phyloP scores from a whole-genome alignment of 192 early-diverging fungal species.

The Linderina pennispora region DNA sequence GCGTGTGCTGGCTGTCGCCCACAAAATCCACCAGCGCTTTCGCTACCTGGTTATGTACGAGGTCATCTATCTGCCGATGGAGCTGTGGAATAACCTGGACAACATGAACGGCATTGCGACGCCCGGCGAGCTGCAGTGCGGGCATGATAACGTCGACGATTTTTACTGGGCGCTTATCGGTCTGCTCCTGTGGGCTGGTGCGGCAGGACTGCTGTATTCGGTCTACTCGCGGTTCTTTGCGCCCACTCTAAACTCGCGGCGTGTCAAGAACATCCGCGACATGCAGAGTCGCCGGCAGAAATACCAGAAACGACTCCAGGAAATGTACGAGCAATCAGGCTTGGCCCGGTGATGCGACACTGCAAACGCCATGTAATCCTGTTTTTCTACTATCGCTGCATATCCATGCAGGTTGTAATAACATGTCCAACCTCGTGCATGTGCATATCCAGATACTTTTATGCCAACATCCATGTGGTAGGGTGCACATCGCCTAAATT shows the following conservation, averaged over 20 bases:
- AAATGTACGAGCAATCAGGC: no score
- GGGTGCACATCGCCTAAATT: no score
- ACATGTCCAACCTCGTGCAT: no score
- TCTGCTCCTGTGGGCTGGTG: slow-evolving; percentile 27
- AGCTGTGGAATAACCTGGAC: slow-evolving; percentile 41
- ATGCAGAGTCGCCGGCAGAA: slow-evolving; percentile 4
- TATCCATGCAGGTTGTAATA: no score
- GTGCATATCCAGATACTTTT: no score
- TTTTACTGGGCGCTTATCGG: slow-evolving; percentile 37
- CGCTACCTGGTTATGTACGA: slow-evolving; percentile 32
- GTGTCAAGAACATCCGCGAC: slow-evolving; percentile 1
- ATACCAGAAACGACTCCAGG: slow-evolving; percentile 3
- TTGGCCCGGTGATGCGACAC: no score
- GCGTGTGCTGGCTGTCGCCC: slow-evolving; percentile 24
- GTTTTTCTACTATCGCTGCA: no score
- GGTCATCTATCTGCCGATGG: slow-evolving; percentile 40
- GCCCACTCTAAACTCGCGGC: slow-evolving; percentile 11
- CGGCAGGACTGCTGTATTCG: slow-evolving; percentile 19
- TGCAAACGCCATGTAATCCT: no score
- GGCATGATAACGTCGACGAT: slow-evolving; percentile 13
- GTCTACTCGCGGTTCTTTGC: slow-evolving; percentile 39
- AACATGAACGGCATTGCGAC: slow-evolving; percentile 34
- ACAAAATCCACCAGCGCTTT: slow-evolving; percentile 35
- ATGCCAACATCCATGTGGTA: no score
- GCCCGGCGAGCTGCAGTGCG: slow-evolving; percentile 27